These are phyloP conservation scores for Penicillium riverlandense DNA, from an alignment of 495 filamentous ascomycete species.

Conservation along the genomic window DNA sequence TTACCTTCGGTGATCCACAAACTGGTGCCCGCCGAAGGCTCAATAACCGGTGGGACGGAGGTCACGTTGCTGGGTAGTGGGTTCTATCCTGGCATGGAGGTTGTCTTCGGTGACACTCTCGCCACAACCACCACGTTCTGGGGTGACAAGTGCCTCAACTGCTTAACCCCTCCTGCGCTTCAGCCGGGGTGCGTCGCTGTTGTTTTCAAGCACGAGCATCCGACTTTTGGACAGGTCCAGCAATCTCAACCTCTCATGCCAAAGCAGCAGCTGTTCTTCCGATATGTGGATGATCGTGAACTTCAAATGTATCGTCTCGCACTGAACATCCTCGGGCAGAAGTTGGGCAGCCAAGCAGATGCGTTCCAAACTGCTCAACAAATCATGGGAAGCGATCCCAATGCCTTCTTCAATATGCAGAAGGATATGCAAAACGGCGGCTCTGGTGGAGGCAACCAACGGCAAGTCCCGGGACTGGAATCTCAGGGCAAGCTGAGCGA, in stretches of 20 bases:
- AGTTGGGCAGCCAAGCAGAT: slow-evolving; percentile 42
- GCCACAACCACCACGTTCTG: slow-evolving; percentile 79
- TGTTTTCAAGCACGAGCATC: slow-evolving; percentile 58
- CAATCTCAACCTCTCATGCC: slow-evolving; percentile 39
- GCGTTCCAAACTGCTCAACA: slow-evolving; percentile 43
- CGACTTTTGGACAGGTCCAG: slow-evolving; percentile 39
- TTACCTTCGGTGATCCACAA: slow-evolving; percentile 61
- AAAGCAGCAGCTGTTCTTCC: slow-evolving; percentile 58
- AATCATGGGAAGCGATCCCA: slow-evolving; percentile 42
- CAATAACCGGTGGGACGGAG: slow-evolving; percentile 74
- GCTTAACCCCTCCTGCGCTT: slow-evolving; percentile 67
- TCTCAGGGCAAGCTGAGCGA: slow-evolving; percentile 40
- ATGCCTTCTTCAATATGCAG: slow-evolving; percentile 35
- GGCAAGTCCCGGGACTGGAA: slow-evolving; percentile 36
- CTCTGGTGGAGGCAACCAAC: slow-evolving; percentile 33
- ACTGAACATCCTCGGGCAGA: slow-evolving; percentile 40
- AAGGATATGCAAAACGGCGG: slow-evolving; percentile 36
- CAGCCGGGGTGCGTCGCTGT: slow-evolving; percentile 66
- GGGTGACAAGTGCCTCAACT: slow-evolving; percentile 77
- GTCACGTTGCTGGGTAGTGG: slow-evolving; percentile 75
- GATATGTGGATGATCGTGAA: slow-evolving; percentile 74
- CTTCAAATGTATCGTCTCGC: slow-evolving; percentile 52
- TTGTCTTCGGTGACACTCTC: slow-evolving; percentile 74
- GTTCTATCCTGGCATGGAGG: slow-evolving; percentile 73
- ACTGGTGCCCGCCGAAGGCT: slow-evolving; percentile 74